Conservation (phyloP, 345 rosid species). For the Hirschfeldia incana region DNA sequence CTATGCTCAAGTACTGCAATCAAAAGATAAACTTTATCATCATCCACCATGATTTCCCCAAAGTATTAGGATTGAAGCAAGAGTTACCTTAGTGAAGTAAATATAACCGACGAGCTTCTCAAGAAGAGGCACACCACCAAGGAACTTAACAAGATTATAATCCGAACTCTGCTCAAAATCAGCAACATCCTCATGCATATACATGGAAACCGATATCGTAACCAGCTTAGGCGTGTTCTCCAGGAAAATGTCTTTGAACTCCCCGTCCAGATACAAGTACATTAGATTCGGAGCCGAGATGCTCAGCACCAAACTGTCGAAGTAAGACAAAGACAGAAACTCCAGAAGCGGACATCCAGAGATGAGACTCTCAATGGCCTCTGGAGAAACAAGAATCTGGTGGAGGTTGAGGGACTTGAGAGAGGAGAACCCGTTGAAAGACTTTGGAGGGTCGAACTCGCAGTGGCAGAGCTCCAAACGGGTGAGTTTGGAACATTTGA, state of each 20-base stretch:
- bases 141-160: constrained; percentile 78
- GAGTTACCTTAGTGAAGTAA: constrained; percentile 84
- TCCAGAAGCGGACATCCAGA: constrained; percentile 82
- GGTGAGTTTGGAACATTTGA: constrained; percentile 55
- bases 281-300: constrained; percentile 76
- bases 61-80: neutral
- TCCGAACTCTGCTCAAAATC: constrained; percentile 81
- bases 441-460: constrained; percentile 71
- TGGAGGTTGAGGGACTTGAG: constrained; percentile 75
- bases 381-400: constrained; percentile 72
- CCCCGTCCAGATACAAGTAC: constrained; percentile 84
- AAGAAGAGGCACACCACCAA: constrained; percentile 77
- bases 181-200: constrained; percentile 81
- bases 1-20: constrained; percentile 81
- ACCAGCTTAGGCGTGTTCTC: constrained; percentile 72
- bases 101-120: constrained; percentile 76
- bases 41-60: no score
- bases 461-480: constrained; percentile 75
- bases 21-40: neutral
- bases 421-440: constrained; percentile 67
- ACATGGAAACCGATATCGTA: constrained; percentile 74
- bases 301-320: constrained; percentile 70
- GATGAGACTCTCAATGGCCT: constrained; percentile 74
- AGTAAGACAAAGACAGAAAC: constrained; percentile 69
- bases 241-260: constrained; percentile 75